These are phyloP conservation scores for Trichocomaceae sp. DNA, from an alignment of 2,329 filamentous ascomycete genomes.

Conservation along the genomic window DNA sequence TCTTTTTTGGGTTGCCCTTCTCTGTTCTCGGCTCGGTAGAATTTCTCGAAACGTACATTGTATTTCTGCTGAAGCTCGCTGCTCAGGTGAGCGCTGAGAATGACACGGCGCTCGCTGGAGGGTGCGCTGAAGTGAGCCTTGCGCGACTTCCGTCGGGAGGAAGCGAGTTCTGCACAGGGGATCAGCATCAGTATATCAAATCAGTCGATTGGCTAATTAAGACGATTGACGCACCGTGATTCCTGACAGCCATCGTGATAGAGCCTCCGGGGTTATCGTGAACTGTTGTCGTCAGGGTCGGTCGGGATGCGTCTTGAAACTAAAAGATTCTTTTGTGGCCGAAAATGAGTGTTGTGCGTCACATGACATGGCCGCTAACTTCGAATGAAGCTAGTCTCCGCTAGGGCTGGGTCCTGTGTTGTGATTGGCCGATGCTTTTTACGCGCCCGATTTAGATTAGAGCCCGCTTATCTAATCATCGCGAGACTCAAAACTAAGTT, in stretches of 20 bases:
- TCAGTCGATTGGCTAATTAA: neutral
- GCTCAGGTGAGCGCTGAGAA: slow-evolving; percentile 93
- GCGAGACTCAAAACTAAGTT: neutral
- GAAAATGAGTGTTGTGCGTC: neutral
- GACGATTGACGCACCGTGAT: neutral
- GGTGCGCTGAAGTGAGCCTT: slow-evolving; percentile 97
- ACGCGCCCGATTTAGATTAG: neutral
- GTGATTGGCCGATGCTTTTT: neutral
- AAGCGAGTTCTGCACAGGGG: slow-evolving; percentile 36
- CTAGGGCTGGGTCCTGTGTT: neutral
- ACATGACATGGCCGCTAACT: neutral
- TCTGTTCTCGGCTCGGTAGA: neutral
- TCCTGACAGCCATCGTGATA: neutral
- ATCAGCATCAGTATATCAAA: neutral
- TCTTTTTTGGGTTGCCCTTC: slow-evolving; percentile 6
- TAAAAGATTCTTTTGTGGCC: neutral
- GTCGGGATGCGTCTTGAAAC: neutral
- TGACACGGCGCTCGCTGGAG: slow-evolving; percentile 86
- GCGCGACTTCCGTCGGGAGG: slow-evolving; percentile 96
- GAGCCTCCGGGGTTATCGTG: neutral
- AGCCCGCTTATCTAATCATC: neutral
- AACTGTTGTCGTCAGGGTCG: neutral
- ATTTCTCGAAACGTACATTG: slow-evolving; percentile 61
- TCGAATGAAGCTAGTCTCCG: neutral
- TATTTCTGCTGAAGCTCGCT: slow-evolving; percentile 99